These are phyloP conservation scores for Fonsecaea monophora DNA, from an alignment of 2,329 filamentous ascomycete genomes.

Conservation along the genomic window DNA sequence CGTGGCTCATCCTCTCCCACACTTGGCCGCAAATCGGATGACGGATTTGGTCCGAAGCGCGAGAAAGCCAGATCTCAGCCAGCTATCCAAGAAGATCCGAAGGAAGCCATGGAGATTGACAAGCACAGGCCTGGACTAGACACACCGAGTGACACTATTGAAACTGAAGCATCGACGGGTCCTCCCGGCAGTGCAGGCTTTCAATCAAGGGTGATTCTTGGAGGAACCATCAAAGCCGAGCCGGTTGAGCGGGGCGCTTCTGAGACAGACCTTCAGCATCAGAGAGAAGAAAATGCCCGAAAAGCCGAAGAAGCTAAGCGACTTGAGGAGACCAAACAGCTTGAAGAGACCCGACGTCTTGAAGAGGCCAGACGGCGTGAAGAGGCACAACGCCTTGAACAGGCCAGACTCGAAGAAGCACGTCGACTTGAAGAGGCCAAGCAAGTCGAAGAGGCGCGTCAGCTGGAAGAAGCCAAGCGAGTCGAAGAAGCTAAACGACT, in stretches of 20 bases:
- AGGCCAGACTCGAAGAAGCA: constrained; percentile 23
- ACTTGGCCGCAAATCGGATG: constrained; percentile 19
- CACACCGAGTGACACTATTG: constrained; percentile 12
- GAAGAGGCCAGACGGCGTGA: constrained; percentile 24
- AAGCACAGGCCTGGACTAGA: constrained; percentile 13
- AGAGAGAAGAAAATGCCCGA: constrained; percentile 23
- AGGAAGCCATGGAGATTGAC: constrained; percentile 18
- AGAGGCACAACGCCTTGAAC: constrained; percentile 22
- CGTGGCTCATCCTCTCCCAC: constrained; percentile 10
- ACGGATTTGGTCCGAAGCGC: constrained; percentile 1
- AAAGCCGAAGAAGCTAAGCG: constrained; percentile 17
- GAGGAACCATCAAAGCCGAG: constrained; percentile 37
- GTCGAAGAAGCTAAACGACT: constrained; percentile 31
- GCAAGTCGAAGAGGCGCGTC: constrained; percentile 26
- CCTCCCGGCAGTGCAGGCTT: constrained; percentile 30
- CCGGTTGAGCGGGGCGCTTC: constrained; percentile 33
- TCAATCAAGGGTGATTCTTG: constrained; percentile 35
- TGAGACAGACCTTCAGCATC: constrained; percentile 26
- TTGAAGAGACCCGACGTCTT: background rate
- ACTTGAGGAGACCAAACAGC: constrained; percentile 20
- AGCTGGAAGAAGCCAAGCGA: constrained; percentile 25
- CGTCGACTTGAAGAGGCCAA: constrained; percentile 34
- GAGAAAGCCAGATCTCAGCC: constrained; percentile 1
- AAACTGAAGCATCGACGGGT: background rate
- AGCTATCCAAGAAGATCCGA: background rate